Evolutionary conservation across 805 yeast species (phyloP), one percentile per base, ranked within the genome.

Genomic region (Scheffersomyces amazonensis): DNA sequence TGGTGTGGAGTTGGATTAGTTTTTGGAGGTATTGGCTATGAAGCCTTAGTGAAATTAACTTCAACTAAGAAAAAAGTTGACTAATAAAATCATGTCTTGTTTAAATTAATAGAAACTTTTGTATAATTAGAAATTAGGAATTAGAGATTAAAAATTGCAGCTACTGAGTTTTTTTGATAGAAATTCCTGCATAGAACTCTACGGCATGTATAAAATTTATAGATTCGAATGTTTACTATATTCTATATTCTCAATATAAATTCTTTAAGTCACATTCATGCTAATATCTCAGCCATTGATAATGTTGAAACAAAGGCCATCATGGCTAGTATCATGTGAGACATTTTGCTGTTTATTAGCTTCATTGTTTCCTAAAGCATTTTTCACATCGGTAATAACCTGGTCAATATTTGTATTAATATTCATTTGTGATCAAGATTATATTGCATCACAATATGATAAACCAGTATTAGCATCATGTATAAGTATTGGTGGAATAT

Each of bases 21-120:
- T 2, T 90, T 91, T 63, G 77, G 79, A 3, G 97, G 97, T 0
- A 85, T 93, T 39, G 81, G 83, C 0, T 75, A 80, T 50, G 99
- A 93, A 60, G 87, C 96, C 1, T 46, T 49, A 13, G 48, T 60
- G 10, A 68, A 68, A 40, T 46, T 47, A 25, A 31, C 28, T 3
- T n/a, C n/a, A n/a, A n/a, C n/a, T n/a, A n/a, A n/a, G n/a, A n/a
- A n/a, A n/a, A n/a, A n/a, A n/a, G n/a, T n/a, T n/a, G n/a, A n/a
- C n/a, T n/a, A n/a, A n/a, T n/a, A n/a, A n/a, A n/a, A n/a, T n/a
- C n/a, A n/a, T n/a, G n/a, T n/a, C n/a, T n/a, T n/a, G n/a, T n/a
- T n/a, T n/a, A n/a, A n/a, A n/a, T n/a, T n/a, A n/a, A n/a, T n/a
- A n/a, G n/a, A n/a, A n/a, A n/a, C n/a, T n/a, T n/a, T n/a, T n/a